Conservation (phyloP, 208 protist species). For the Crithidia acanthocephali region DNA sequence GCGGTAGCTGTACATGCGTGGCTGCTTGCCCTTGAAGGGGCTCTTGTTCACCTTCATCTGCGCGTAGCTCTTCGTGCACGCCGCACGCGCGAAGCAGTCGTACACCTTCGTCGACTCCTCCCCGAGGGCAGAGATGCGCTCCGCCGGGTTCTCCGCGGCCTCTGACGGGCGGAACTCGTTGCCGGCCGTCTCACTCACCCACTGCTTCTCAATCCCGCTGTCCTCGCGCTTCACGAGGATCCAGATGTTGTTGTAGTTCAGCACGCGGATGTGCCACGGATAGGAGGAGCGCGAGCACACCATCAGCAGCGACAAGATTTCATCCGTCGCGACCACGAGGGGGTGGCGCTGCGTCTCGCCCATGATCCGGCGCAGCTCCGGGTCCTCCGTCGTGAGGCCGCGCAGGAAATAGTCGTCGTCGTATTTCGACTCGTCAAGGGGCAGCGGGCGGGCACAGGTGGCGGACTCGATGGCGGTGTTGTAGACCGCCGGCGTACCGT, state of each 20-base stretch:
- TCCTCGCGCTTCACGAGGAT: slow-evolving; percentile 68
- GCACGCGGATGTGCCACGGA: slow-evolving; percentile 84
- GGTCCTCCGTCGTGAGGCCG: slow-evolving; percentile 52
- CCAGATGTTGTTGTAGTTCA: slow-evolving; percentile 49
- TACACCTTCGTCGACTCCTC: slow-evolving; percentile 78
- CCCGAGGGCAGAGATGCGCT: slow-evolving; percentile 68
- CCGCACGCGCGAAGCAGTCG: slow-evolving; percentile 65
- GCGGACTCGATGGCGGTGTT: slow-evolving; percentile 65
- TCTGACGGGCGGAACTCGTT: slow-evolving; percentile 62
- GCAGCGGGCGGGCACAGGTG: slow-evolving; percentile 42
- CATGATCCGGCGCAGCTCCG: slow-evolving; percentile 59
- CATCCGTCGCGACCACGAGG: slow-evolving; percentile 79
- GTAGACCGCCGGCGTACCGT: slow-evolving; percentile 66
- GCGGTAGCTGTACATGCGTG: slow-evolving; percentile 87
- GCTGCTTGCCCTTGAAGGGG: slow-evolving; percentile 69
- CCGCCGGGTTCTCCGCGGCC: slow-evolving; percentile 46
- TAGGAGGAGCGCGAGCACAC: slow-evolving; percentile 73
- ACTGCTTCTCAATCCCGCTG: slow-evolving; percentile 76
- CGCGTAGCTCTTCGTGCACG: slow-evolving; percentile 57
- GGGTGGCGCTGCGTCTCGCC: slow-evolving; percentile 44
- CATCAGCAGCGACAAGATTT: slow-evolving; percentile 85
- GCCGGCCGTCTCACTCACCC: slow-evolving; percentile 83
- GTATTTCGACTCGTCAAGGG: slow-evolving; percentile 51
- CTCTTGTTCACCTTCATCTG: slow-evolving; percentile 57
- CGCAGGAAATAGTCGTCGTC: slow-evolving; percentile 40